Evolutionary conservation across 2,329 filamentous ascomycete species (phyloP), one percentile per base, ranked within the genome.

Genomic region (Arthrinium phaeospermum): DNA sequence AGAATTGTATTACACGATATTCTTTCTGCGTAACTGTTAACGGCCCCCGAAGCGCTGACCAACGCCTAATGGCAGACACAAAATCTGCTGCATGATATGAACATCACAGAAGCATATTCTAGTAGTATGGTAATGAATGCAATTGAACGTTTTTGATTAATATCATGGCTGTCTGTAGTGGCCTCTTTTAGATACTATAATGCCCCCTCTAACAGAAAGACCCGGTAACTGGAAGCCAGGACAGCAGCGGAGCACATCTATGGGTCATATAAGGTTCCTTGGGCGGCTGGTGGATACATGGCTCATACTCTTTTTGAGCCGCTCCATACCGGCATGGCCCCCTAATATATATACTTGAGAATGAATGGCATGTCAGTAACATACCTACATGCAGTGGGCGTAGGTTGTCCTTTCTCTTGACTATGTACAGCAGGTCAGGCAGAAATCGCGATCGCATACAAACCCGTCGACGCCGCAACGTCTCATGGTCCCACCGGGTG

Each of bases 381-480:
- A 41, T n/a, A 64, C n/a, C 57, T 24, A 64, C 12, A 12, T 19
- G n/a, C 14, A 3, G 34, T 34, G 22, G 34, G 34, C 22, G 30
- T 34, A 22, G 2, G 13, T 22, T 22, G 10, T 41, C 13, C 34
- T 22, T 13, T 41, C 30, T 24, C 1, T 64, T 12, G 12, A 44
- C 57, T 72, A 89, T 67, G 73, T 76, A 70, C 79, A 81, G 76
- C 90, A 91, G 13, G 83, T 84, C 75, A 92, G 90, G 79, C 90
- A 91, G 80, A 91, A 91, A 73, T 89, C 86, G 71, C 87, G 83
- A 4, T 85, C 85, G 73, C 90, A 91, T 22, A 80, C 81, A 77
- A 87, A 91, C 16, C 87, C 89, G 74, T 86, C 84, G 74, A 87
- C 81, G 4, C 90, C 90, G 72, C 90, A 91, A 19, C 82, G 82